Evolutionary conservation across 2,329 filamentous ascomycete genomes (phyloP), one percentile per base, ranked within the genome.

Genomic region (Fusarium sororula): DNA sequence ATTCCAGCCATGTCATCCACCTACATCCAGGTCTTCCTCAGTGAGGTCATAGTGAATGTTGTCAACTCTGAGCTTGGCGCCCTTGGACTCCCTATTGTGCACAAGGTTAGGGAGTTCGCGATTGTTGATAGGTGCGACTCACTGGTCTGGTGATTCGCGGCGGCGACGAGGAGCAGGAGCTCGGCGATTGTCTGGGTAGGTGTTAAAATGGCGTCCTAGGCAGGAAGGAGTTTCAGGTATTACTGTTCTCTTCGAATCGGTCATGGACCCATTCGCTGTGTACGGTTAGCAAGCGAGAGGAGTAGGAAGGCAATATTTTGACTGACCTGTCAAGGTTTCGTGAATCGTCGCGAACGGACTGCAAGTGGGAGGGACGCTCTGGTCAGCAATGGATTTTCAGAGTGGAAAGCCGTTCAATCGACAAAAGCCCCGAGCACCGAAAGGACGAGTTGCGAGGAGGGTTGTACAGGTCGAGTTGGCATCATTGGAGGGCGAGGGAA

Each of bases 11-110:
- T 17, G 18, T 42, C 24, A 22, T 41, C 38, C 15, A 55, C 83
- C 64, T 84, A 97, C 94, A 79, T 93, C 89, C 61, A 98, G 87
- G 80, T 98, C 95, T 42, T 92, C 91, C 82, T 96, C 91, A 18
- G 93, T 95, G 72, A 98, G 88, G 69, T 98, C 95, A 82, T 97
- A 98, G 82, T 98, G 95, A 66, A 98, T 85, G 81, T 98, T 98
- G 70, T 97, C 94, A 70, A 98, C 92, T 74, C 92, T 92, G 75
- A 98, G 83, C 83, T 94, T 96, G 51, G 91, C 87, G 76, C 91
- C 91, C 64, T 84, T 84, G 37, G 84, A 80, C 41, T 89, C 86
- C 78, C 90, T 90, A 51, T 32, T 22, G 28, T 18, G 62, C 41
- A 74, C 73, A 65, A 53, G 30, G 51, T 74, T 35, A 70, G 28